Base-by-base conservation (phyloP, 495 filamentous ascomycete genomes). In the Geopyxis carbonaria region DNA sequence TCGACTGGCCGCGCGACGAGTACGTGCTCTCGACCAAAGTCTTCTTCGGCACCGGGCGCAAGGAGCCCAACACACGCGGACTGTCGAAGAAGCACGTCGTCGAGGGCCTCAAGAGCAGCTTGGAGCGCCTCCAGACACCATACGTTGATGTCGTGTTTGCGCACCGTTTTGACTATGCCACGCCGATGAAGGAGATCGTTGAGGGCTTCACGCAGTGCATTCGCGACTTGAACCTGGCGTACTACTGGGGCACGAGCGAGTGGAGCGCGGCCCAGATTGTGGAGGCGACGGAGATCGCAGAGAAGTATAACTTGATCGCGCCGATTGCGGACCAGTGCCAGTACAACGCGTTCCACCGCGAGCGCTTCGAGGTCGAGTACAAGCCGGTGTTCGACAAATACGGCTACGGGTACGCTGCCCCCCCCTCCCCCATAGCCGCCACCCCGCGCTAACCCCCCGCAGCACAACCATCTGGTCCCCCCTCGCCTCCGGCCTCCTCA, bases 21-120 rank as follows among this genome's bases (percentile, higher is more conserved):
- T 61, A 85, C 25, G 82, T 91, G 21, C 73, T 91, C 47, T 80
- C 75, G 29, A 87, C 82, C 10, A 89, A 89, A 71, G 64, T 84
- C 41, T 64, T 59, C 52, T 62, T 62, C 38, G 61, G 61, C 18
- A 64, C 61, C 3, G 51, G 61, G 13, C 51, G 64, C 21, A 65
- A 65, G 45, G 64, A 67, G 42, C 64, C 64, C 13, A 67, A 67
- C 46, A 67, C 64, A 14, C 49, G 61, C 5, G 64, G 64, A 18
- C 51, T 65, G 8, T 58, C 51, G 24, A 51, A 56, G 38, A 67
- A 67, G 50, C 64, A 67, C 45, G 51, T 65, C 22, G 61, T 65
- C 4, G 64, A 67, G 47, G 64, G 64, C 7, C 37, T 64, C 8
- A 67, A 67, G 57, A 58, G 52, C 47, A 64, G 53, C 0, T 50